These are phyloP conservation scores for Chalaropsis thielavioides DNA, from an alignment of 2,329 filamentous ascomycete genomes.

Conservation along the genomic window DNA sequence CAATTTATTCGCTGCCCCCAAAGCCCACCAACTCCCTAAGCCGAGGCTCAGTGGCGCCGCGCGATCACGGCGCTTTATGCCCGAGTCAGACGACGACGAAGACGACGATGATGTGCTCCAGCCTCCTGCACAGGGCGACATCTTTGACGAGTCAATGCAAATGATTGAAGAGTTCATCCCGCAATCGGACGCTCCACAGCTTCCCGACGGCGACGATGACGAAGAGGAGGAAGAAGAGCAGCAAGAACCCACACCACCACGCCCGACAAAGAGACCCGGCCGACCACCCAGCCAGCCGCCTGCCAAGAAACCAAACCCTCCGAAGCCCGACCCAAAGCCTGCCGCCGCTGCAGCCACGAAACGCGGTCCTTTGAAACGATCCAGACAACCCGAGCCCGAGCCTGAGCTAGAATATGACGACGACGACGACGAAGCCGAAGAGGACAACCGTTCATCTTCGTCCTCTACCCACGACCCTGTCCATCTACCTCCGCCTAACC, in stretches of 20 bases:
- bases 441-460: not conserved
- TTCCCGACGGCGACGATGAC: constrained; percentile 22
- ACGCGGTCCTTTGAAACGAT: not conserved
- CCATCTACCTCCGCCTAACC: not conserved
- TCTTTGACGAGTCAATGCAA: constrained; percentile 31
- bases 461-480: not conserved
- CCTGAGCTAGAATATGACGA: not conserved
- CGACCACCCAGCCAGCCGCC: not conserved
- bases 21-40: constrained; percentile 19
- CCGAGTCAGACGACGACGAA: constrained; percentile 21
- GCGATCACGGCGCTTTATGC: not conserved
- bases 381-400: not conserved
- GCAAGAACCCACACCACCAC: constrained; percentile 14
- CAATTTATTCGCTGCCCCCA: constrained; percentile 37
- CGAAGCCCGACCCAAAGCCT: not conserved
- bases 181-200: constrained; percentile 19
- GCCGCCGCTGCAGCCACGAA: not conserved
- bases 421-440: not conserved
- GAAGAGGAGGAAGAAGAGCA: constrained; percentile 22
- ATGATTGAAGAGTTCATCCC: constrained; percentile 25
- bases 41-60: not conserved
- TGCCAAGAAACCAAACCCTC: not conserved
- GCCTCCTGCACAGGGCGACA: constrained; percentile 16
- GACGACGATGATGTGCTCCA: constrained; percentile 21
- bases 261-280: not conserved